A percentile compares a stretch with the other conserved stretches of the same genome.
Evolutionary conservation across 371 early-diverging fungal species (phyloP).

Genomic region (Rhizopus arrhizus): DNA sequence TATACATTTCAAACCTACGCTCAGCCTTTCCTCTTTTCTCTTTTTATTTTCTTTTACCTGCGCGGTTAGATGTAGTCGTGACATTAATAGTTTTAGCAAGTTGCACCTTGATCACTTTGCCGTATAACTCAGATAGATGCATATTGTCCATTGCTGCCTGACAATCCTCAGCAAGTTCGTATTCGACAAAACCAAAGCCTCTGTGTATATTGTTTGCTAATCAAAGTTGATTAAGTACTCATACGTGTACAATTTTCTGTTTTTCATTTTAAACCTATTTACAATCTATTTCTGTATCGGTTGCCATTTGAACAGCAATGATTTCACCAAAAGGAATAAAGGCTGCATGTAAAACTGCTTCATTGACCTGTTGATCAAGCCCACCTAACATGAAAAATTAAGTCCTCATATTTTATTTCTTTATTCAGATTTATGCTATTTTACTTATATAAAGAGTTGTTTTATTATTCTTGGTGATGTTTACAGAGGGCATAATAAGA

Average conservation of each 20-base stretch:
- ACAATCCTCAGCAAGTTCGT: constrained; percentile 84
- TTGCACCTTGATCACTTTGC: constrained; percentile 87
- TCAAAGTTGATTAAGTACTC: background rate
- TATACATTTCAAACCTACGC: constrained; percentile 6
- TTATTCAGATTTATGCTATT: background rate
- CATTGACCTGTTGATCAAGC: constrained; percentile 79
- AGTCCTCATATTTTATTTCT: background rate
- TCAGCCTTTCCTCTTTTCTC: background rate
- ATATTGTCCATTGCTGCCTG: constrained; percentile 92
- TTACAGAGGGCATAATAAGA: constrained; percentile 25
- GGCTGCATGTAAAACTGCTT: constrained; percentile 79
- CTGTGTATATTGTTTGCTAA: constrained; percentile 64
- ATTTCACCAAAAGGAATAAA: constrained; percentile 98
- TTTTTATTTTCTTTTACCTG: constrained; percentile 41
- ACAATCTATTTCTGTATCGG: constrained; percentile 71
- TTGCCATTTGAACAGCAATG: constrained; percentile 82
- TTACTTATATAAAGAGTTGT: constrained; percentile 62
- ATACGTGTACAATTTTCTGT: too few species aligned
- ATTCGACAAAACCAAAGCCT: constrained; percentile 96
- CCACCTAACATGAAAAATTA: constrained; percentile 60
- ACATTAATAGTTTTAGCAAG: constrained; percentile 75
- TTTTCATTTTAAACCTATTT: constrained; percentile 6
- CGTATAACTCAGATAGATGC: constrained; percentile 87
- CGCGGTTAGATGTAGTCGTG: constrained; percentile 61
- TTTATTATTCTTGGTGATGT: constrained; percentile 46